These are phyloP conservation scores for Stagonosporopsis rhizophila DNA, from an alignment of 2,329 filamentous ascomycete genomes.

Conservation along the genomic window DNA sequence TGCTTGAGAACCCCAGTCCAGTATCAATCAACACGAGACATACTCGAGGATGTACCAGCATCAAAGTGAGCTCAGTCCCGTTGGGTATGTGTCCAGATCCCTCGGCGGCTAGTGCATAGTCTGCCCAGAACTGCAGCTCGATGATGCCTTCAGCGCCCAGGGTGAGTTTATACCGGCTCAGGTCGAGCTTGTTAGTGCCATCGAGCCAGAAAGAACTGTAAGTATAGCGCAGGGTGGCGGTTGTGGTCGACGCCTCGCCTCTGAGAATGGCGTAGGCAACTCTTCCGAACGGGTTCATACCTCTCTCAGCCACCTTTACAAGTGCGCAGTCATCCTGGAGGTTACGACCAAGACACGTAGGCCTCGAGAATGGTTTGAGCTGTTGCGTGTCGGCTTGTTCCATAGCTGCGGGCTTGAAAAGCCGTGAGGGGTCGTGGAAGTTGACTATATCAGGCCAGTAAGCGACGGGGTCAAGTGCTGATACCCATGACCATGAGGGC, in stretches of 20 bases:
- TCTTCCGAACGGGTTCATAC: conserved; percentile 24
- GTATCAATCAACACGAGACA: conserved; percentile 19
- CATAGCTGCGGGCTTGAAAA: background rate
- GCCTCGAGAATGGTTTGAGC: background rate
- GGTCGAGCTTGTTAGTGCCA: conserved; percentile 3
- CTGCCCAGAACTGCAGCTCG: conserved; percentile 19
- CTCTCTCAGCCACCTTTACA: conserved; percentile 1
- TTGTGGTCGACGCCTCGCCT: conserved; percentile 15
- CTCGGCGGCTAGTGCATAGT: conserved; percentile 17
- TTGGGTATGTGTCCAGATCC: conserved; percentile 10
- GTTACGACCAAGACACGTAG: background rate
- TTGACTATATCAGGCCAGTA: conserved; percentile 26
- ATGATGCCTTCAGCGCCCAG: background rate
- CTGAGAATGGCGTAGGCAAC: conserved; percentile 21
- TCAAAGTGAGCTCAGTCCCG: conserved; percentile 7
- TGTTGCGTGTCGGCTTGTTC: background rate
- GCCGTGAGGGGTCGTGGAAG: conserved; percentile 9
- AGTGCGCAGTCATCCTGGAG: background rate
- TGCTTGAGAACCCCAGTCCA: background rate
- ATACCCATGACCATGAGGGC: conserved; percentile 29
- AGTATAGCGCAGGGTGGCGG: conserved; percentile 17
- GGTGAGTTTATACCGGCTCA: conserved; percentile 15
- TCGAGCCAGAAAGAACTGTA: conserved; percentile 16
- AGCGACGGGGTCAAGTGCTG: conserved; percentile 14
- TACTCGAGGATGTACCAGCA: conserved; percentile 24